Conservation (phyloP, 495 filamentous ascomycete genomes). For the Extremus antarcticus region DNA sequence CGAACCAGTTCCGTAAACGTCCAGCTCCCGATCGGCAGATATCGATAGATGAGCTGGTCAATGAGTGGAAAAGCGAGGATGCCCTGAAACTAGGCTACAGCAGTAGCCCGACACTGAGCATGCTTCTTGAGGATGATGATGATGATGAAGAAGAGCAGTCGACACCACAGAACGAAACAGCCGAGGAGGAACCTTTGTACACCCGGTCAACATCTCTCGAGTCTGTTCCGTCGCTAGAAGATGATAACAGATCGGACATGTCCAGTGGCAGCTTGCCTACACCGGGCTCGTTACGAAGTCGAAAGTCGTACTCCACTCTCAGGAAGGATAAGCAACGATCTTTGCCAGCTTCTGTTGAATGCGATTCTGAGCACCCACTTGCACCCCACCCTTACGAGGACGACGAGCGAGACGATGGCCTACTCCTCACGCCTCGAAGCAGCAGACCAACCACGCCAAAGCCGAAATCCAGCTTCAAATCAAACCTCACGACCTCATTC, state of each 20-base stretch:
- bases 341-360: constrained; percentile 23
- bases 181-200: constrained; percentile 20
- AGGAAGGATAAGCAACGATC: constrained; percentile 21
- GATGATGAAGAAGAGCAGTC: constrained; percentile 20
- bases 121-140: constrained; percentile 28
- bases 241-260: constrained; percentile 21
- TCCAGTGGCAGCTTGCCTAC: constrained; percentile 22
- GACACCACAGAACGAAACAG: constrained; percentile 12
- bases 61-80: constrained; percentile 30
- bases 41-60: constrained; percentile 34
- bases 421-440: constrained; percentile 23
- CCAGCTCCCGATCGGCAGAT: constrained; percentile 16
- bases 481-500: constrained; percentile 87
- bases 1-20: constrained; percentile 17
- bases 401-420: constrained; percentile 20
- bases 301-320: constrained; percentile 3
- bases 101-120: constrained; percentile 27
- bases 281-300: constrained; percentile 14
- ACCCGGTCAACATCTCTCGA: constrained; percentile 28
- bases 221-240: constrained; percentile 28
- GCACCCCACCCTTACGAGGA: constrained; percentile 18
- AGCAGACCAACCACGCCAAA: constrained; percentile 10
- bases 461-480: constrained; percentile 57
- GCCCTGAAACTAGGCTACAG: constrained; percentile 9
- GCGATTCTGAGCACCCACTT: constrained; percentile 28